A percentile compares a stretch with the other conserved stretches of the same genome.
Conservation (phyloP, 176 grass and related monocot species). For the Aechmea fasciata region DNA sequence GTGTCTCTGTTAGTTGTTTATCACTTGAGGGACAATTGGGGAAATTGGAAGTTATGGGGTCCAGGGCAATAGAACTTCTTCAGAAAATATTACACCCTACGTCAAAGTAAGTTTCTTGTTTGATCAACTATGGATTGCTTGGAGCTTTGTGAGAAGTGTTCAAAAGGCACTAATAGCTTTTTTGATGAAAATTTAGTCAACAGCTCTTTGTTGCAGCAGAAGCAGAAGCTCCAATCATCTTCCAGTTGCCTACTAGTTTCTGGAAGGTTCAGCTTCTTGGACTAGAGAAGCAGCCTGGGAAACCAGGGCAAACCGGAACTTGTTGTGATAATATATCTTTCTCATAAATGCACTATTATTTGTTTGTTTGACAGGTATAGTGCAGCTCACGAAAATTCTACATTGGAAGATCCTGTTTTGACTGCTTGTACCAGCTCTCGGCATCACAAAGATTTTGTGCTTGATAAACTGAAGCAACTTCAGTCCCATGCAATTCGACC, state of each 20-base stretch:
- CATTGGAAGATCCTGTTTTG: constrained; percentile 14
- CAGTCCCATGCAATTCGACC: constrained; percentile 49
- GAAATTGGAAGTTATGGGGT: constrained; percentile 70
- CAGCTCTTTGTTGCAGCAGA: not conserved
- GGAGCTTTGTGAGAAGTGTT: too few species aligned
- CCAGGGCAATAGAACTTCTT: constrained; percentile 50
- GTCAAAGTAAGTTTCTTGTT: constrained; percentile 28
- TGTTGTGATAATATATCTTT: constrained; percentile 16
- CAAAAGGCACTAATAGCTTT: not conserved
- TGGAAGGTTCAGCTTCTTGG: not conserved
- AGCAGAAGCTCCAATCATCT: too few species aligned
- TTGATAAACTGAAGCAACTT: constrained; percentile 44
- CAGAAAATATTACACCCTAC: constrained; percentile 44
- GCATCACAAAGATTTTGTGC: constrained; percentile 26
- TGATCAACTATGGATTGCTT: too few species aligned
- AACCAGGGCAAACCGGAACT: too few species aligned
- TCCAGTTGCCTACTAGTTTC: not conserved
- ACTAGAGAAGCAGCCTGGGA: too few species aligned
- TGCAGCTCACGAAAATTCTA: constrained; percentile 20
- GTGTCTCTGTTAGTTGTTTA: constrained; percentile 30
- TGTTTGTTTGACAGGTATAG: constrained; percentile 21
- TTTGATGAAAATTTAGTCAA: not conserved
- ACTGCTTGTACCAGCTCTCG: constrained; percentile 19
- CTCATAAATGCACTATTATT: constrained; percentile 8
- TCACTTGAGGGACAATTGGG: constrained; percentile 59